Percentiles rank a stretch among this genome's conserved stretches.
Conservation (phyloP, 2,329 filamentous ascomycete species). For the Septoria linicola region DNA sequence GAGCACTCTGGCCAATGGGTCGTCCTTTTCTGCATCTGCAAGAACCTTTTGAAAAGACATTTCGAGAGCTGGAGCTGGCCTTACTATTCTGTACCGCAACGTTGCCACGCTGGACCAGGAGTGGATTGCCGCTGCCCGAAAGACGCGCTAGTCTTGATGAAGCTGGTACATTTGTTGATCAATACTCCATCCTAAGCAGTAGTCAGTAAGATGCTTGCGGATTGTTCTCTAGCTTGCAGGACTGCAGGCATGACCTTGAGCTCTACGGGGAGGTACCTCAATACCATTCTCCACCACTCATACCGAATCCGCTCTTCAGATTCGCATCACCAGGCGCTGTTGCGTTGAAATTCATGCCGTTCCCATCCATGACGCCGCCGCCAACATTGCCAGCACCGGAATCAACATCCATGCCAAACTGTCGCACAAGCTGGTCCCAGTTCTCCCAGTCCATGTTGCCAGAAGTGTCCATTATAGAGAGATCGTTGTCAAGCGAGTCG, state of each 20-base stretch:
- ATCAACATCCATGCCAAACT: conserved; percentile 48
- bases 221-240: no score
- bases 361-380: conserved; percentile 15
- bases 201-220: no score
- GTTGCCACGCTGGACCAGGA: conserved; percentile 9
- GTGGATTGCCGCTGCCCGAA: conserved; percentile 15
- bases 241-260: no score
- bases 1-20: conserved; percentile 24
- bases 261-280: no score
- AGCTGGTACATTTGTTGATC: no score
- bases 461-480: conserved; percentile 39
- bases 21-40: conserved; percentile 27
- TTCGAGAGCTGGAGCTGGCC: conserved; percentile 3
- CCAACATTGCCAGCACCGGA: conserved; percentile 14
- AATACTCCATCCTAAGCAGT: no score
- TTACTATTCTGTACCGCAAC: conserved; percentile 15
- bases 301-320: conserved; percentile 32
- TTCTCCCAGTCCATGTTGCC: conserved; percentile 49
- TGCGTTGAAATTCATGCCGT: conserved; percentile 15
- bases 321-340: conserved; percentile 23
- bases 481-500: conserved; percentile 27
- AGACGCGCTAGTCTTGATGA: no score
- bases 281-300: conserved; percentile 34
- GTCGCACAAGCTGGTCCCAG: conserved; percentile 50
- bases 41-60: conserved; percentile 29